Evolutionary conservation across 1,284 basidiomycete genomes (phyloP).

Genomic region (Tilletia indica): DNA sequence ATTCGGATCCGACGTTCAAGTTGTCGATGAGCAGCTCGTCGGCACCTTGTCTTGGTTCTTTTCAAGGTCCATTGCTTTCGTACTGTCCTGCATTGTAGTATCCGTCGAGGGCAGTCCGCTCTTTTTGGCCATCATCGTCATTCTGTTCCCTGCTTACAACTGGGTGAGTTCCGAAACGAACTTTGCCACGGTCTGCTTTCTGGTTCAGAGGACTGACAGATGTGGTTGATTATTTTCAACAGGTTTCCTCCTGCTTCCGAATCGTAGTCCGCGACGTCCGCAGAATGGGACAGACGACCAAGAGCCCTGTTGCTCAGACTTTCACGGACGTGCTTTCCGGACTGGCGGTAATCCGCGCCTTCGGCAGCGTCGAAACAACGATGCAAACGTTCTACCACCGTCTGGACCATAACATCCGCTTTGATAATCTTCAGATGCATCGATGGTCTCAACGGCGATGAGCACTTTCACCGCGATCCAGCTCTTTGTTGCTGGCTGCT

Average conservation of each 20-base stretch:
- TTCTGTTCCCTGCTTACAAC: neutral
- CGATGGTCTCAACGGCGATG: neutral
- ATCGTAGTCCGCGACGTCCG: constrained; percentile 1
- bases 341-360: neutral
- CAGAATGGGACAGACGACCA: neutral
- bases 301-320: neutral
- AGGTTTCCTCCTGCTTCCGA: neutral
- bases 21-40: neutral
- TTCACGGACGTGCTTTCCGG: constrained; percentile 15
- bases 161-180: neutral
- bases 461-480: constrained; percentile 2
- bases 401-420: constrained; percentile 1
- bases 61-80: neutral
- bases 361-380: neutral
- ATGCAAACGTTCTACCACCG: neutral
- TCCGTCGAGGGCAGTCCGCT: constrained; percentile 6
- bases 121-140: neutral
- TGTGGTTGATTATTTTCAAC: neutral
- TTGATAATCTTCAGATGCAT: constrained; percentile 8
- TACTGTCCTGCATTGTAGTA: neutral
- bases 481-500: constrained; percentile 5
- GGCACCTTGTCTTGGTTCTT: neutral
- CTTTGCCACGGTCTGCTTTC: neutral
- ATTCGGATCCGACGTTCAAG: constrained; percentile 8
- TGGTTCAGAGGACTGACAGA: neutral